Base-by-base conservation (phyloP, 2,329 filamentous ascomycete species). In the Ploettnerulaceae sp. region DNA sequence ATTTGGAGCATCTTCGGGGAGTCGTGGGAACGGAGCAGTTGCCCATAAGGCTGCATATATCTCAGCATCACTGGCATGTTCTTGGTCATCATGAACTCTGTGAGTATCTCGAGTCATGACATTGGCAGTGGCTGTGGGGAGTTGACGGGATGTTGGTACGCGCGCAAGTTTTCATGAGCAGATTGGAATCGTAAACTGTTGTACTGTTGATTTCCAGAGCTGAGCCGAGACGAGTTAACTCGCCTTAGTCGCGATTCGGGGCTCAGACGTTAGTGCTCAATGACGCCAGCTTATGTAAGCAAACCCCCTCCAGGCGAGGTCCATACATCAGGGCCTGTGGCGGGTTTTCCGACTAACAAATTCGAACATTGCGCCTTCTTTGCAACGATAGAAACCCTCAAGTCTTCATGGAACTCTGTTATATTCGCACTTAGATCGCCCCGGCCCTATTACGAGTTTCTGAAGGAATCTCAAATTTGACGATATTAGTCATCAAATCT, bases 11-110 rank as follows among this genome's bases (percentile, higher is more conserved):
- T 83, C 79, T 45, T 67, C 61, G 1, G 81, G 81, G 32, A 84
- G 67, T 41, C 73, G 71, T 31, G 76, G 71, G 56, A 83, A 82
- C 2, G 74, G 73, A 3, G 76, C 76, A 45, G 77, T 71, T 53
- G 79, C 75, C 80, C 80, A 84, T 24, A 84, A 71, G 8, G 74
- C 75, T 39, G 73, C 72, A 15, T 81, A 62, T 39, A 81, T 47
- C 39, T 59, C 59, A 14, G 51, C 53, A 49, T 63, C 55, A 47
- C 38, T 54, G 40, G 38, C 43, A 32, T 40, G 29, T 38, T 52
- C 52, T 35, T 40, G 52, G 33, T 53, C 56, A 49, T 56, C 54
- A 49, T 53, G 51, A 36, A 53, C 44, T 51, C 49, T 51, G 38
- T 49, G 50, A 38, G 66, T 61, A 59, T 75, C 71, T 64, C 67